Evolutionary conservation across 1,139 yeast genomes (phyloP), one percentile per base, ranked within the genome.

Genomic region (Diutina rugosa): DNA sequence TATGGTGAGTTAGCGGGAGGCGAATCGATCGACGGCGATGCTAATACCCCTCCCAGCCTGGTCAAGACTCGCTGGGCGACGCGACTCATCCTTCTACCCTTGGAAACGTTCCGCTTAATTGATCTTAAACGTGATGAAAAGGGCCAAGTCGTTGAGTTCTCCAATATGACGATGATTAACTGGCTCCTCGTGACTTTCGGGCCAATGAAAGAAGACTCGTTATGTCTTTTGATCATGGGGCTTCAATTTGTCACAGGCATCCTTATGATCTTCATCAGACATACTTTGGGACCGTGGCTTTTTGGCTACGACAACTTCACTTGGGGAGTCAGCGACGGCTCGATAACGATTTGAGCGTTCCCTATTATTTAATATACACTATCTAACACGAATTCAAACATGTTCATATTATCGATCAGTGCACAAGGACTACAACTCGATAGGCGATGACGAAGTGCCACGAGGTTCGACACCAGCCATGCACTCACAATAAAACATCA

Each of bases 81-180:
- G 32, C 10, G 29, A 6, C 6, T 44, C 8, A 28, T 61, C 9
- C 54, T 61, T 47, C 28, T 29, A 14, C 21, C 54, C 8, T 56
- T 61, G 55, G 57, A 59, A n/a, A 16, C n/a, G 6, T 56, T 59
- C 52, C 21, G 56, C 10, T 69, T 90, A 38, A 72, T 90, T 14
- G 74, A 78, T 52, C 64, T 87, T 12, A 60, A 69, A 57, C 61
- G 80, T 67, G 66, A 72, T 65, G 56, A 67, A 54, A 38, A 69
- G 62, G 66, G 67, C 3, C 60, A 65, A 5, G 72, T 82, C 44
- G 64, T 69, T 6, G 78, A 79, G 58, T 81, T 88, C 57, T 84
- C 95, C 18, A 93, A 93, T 66, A 76, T 93, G 80, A 93, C 99
- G 4, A 72, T 93, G 56, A 90, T 93, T 61, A 95, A 91, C 67